Evolutionary conservation across 495 filamentous ascomycete genomes (phyloP), one percentile per base, ranked within the genome.

Genomic region (Cudoniella acicularis): DNA sequence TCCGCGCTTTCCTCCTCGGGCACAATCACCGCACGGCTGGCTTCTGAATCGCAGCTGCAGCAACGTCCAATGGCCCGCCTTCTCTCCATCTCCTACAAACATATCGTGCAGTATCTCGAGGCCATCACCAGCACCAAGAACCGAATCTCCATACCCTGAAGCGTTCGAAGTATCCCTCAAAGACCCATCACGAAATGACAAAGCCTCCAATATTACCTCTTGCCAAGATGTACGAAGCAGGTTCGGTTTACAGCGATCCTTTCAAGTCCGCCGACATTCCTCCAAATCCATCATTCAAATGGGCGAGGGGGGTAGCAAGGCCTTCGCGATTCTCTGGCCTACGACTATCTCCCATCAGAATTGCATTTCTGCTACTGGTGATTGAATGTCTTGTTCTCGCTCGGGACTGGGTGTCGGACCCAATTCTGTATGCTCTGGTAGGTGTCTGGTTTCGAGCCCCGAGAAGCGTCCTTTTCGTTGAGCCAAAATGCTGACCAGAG

Each of bases 161-260:
- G 13, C 30, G 13, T 36, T 36, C 30, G 30, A 36, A 6, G 30
- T 36, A n/a, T n/a, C n/a, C 30, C 6, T 36, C 30, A 4, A 4
- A 36, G 6, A 36, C 30, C 4, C 13, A 13, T 13, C 6, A 36
- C 4, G 30, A 36, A 36, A 36, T 6, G 30, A 36, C 13, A 36
- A 4, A 36, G 13, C 30, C 30, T 36, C 30, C 30, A 6, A 36
- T 36, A 36, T 13, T 36, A 6, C 30, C 30, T 26, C 13, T 55
- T 11, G 20, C n/a, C 40, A 58, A 54, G 25, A 63, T 59, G 55
- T 54, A 45, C 43, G 21, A 59, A 30, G n/a, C 49, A 30, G 48
- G 51, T 24, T 21, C 22, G 27, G 23, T n/a, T n/a, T n/a, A 56
- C 16, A 49, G 54, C 23, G 61, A 60, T 49, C 61, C 61, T 11